A percentile compares a stretch with the other conserved stretches of the same genome.
These are phyloP conservation scores for Teratosphaeria pseudoeucalypti DNA, from an alignment of 2,329 filamentous ascomycete genomes.

Conservation along the genomic window DNA sequence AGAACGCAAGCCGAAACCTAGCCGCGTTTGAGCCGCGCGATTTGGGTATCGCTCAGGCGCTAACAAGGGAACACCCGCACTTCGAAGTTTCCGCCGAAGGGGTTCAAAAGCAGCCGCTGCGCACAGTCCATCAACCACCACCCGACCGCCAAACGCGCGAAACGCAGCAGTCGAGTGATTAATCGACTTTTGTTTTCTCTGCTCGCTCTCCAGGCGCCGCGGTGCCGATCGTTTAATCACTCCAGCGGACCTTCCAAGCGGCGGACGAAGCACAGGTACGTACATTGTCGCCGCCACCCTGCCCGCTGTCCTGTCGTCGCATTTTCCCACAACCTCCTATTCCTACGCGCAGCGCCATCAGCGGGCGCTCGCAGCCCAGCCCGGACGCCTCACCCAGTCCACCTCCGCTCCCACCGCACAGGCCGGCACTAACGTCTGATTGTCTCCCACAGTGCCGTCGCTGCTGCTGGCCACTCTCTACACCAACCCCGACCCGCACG, in stretches of 20 bases:
- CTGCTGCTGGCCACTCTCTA: conserved; percentile 1
- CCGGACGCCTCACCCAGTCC: neutral
- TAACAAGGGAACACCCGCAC: neutral
- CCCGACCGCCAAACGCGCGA: neutral
- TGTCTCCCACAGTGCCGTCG: conserved; percentile 4
- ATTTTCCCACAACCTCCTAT: conserved; percentile 6
- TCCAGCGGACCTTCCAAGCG: neutral
- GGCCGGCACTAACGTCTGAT: conserved; percentile 2
- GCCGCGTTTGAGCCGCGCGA: neutral
- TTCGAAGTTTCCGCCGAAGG: neutral
- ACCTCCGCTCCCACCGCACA: neutral
- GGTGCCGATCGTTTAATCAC: neutral
- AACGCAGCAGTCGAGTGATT: neutral
- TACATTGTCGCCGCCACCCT: neutral
- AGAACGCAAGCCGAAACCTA: neutral
- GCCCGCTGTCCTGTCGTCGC: neutral
- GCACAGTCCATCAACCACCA: neutral
- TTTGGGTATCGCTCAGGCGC: neutral
- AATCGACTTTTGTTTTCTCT: conserved; percentile 1
- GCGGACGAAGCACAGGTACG: conserved; percentile 5
- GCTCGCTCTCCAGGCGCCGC: neutral
- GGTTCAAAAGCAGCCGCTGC: neutral
- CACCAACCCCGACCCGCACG: neutral
- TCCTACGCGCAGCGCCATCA: conserved; percentile 8
- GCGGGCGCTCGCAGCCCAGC: neutral